Percentiles rank a stretch among this genome's conserved stretches.
Evolutionary conservation across 1,139 yeast species (phyloP).

Genomic region (Magnusiomyces tetraspermus): DNA sequence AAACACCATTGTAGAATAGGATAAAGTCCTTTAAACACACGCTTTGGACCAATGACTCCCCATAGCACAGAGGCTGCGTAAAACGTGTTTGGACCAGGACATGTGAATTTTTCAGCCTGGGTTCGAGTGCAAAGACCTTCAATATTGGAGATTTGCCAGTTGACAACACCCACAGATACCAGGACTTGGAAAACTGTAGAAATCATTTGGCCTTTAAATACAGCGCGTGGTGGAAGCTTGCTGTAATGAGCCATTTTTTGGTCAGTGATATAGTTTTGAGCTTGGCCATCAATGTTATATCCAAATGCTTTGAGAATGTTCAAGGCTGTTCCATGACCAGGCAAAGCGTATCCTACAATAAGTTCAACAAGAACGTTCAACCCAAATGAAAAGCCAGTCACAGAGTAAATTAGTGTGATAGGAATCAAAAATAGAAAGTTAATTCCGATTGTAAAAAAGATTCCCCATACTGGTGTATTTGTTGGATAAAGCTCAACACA

Average conservation of each 20-base stretch:
- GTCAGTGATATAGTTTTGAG: constrained; percentile 46
- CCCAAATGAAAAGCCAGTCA: constrained; percentile 49
- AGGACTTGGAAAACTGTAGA: constrained; percentile 34
- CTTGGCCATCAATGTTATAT: constrained; percentile 49
- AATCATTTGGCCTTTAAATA: constrained; percentile 46
- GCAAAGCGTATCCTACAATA: constrained; percentile 52
- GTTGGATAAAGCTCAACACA: constrained; percentile 41
- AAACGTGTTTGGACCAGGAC: constrained; percentile 43
- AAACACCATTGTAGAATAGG: constrained; percentile 38
- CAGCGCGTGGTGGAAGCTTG: constrained; percentile 51
- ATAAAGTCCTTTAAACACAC: constrained; percentile 37
- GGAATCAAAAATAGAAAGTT: constrained; percentile 49
- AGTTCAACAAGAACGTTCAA: constrained; percentile 54
- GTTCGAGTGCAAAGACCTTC: constrained; percentile 40
- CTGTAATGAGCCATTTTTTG: constrained; percentile 57
- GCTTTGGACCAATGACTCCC: constrained; percentile 57
- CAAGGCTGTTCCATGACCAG: constrained; percentile 54
- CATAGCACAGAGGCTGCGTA: constrained; percentile 52
- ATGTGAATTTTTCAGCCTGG: constrained; percentile 40
- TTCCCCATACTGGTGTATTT: constrained; percentile 43
- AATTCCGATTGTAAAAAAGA: constrained; percentile 44
- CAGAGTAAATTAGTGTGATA: constrained; percentile 44
- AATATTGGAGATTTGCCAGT: constrained; percentile 40
- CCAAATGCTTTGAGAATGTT: constrained; percentile 56
- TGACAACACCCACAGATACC: constrained; percentile 35